Percentiles rank a stretch among this genome's conserved stretches.
Conservation (phyloP, 495 filamentous ascomycete genomes). For the Podospora australis region DNA sequence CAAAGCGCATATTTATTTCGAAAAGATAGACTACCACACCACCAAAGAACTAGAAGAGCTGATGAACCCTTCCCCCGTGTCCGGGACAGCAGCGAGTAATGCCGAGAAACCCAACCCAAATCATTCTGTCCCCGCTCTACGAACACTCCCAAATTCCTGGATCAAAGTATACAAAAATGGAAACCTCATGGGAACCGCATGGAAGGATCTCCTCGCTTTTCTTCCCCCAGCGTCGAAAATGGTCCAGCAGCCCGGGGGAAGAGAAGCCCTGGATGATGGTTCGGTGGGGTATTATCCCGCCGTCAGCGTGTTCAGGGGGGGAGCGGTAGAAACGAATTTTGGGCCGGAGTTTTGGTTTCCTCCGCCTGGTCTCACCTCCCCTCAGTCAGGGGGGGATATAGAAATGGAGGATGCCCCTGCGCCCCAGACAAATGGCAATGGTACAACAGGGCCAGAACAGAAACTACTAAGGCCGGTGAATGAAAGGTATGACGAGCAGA, state of each 20-base stretch:
- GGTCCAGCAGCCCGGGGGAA: slow-evolving; percentile 58
- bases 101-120: slow-evolving; percentile 57
- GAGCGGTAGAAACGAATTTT: slow-evolving; percentile 86
- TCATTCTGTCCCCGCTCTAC: slow-evolving; percentile 62
- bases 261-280: slow-evolving; percentile 84
- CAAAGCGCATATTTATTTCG: slow-evolving; percentile 88
- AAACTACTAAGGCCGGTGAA: slow-evolving; percentile 46
- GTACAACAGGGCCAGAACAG: slow-evolving; percentile 10
- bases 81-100: slow-evolving; percentile 29
- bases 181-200: slow-evolving; percentile 74
- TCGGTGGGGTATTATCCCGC: slow-evolving; percentile 93
- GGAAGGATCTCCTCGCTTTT: slow-evolving; percentile 84
- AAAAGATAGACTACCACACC: slow-evolving; percentile 84
- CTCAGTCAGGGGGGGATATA: slow-evolving; percentile 34
- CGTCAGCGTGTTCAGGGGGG: slow-evolving; percentile 84
- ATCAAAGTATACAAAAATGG: slow-evolving; percentile 94
- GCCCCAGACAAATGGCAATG: slow-evolving; percentile 6
- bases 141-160: slow-evolving; percentile 77
- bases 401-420: slow-evolving; percentile 42
- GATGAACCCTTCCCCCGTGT: slow-evolving; percentile 63
- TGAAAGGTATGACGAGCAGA: slow-evolving; percentile 87
- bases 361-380: slow-evolving; percentile 46
- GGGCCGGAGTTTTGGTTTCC: slow-evolving; percentile 86
- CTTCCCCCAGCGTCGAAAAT: slow-evolving; percentile 84
- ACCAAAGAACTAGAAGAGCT: slow-evolving; percentile 86